A percentile compares a stretch with the other conserved stretches of the same genome.
These are phyloP conservation scores for Lachancea mirantina DNA, from an alignment of 805 yeast species.

Conservation along the genomic window DNA sequence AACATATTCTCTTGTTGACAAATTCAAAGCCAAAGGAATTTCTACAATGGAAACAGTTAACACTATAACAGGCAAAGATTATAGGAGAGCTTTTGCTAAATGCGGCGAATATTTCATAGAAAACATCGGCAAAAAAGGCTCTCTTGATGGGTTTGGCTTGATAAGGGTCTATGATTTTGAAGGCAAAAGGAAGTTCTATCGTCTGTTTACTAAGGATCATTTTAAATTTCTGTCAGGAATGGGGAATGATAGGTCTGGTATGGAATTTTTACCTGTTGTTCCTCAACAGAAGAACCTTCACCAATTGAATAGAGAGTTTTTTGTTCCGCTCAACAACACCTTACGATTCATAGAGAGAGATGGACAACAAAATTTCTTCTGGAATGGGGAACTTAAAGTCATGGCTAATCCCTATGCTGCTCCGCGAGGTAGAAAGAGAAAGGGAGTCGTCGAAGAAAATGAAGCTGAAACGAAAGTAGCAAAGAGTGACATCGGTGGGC, in stretches of 20 bases:
- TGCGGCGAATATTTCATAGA: slow-evolving; percentile 44
- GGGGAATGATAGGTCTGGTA: neutral
- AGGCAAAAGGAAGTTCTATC: slow-evolving; percentile 65
- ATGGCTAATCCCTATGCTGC: slow-evolving; percentile 12
- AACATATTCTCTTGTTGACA: slow-evolving; percentile 42
- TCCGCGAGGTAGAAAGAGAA: slow-evolving; percentile 12
- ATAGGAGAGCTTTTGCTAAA: slow-evolving; percentile 44
- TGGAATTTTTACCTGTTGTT: neutral
- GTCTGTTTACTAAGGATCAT: slow-evolving; percentile 47
- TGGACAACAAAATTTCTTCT: slow-evolving; percentile 22
- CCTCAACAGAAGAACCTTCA: slow-evolving; percentile 12
- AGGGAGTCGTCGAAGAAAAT: neutral
- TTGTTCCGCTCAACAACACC: slow-evolving; percentile 24
- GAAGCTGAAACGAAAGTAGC: slow-evolving; percentile 3
- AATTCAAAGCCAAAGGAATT: slow-evolving; percentile 43
- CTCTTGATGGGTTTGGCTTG: slow-evolving; percentile 33
- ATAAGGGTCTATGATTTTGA: slow-evolving; percentile 62
- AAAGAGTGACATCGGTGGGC: slow-evolving; percentile 22
- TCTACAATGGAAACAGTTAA: slow-evolving; percentile 50
- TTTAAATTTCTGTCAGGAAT: slow-evolving; percentile 25
- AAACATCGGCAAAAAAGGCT: slow-evolving; percentile 28
- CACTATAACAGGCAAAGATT: slow-evolving; percentile 47
- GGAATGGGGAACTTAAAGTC: slow-evolving; percentile 28
- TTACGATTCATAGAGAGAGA: slow-evolving; percentile 19
- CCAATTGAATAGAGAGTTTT: slow-evolving; percentile 20